Conservation (phyloP, 306 rosid genomes). For the Neltuma alba region DNA sequence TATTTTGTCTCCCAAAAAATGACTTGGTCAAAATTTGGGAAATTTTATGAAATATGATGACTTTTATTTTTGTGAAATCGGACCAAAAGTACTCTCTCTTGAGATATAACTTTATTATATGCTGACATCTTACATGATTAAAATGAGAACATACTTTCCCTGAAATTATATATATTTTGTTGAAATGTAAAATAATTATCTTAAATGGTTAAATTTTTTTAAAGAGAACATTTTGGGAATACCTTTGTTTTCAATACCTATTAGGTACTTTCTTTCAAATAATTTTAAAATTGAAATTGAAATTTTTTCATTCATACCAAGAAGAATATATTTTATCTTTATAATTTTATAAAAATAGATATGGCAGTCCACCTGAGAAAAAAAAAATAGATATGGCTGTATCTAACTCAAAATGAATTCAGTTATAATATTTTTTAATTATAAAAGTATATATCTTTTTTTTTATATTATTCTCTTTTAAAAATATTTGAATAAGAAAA, state of each 20-base stretch:
- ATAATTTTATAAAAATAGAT: too few relatives aligned
- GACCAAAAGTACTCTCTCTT: background rate
- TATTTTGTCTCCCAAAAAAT: background rate
- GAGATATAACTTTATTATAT: background rate
- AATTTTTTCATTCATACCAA: background rate
- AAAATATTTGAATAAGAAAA: background rate
- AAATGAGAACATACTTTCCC: background rate
- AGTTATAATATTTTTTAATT: background rate
- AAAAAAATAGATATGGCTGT: background rate
- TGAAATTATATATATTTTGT: background rate
- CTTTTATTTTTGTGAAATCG: background rate
- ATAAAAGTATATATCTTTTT: background rate
- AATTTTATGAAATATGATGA: background rate
- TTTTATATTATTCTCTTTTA: background rate
- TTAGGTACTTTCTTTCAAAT: background rate
- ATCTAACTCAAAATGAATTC: background rate
- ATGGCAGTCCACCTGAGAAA: background rate
- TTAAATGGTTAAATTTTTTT: background rate
- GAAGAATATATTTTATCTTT: too few relatives aligned
- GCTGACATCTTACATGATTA: background rate
- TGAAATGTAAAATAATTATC: background rate
- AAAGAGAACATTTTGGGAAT: background rate
- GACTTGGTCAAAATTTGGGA: slow-evolving; percentile 11
- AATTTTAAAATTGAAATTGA: background rate
- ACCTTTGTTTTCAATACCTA: background rate